A percentile compares a stretch with the other conserved stretches of the same genome.
Conservation (phyloP, 2,329 filamentous ascomycete genomes). For the Trichoderma koningiopsis region DNA sequence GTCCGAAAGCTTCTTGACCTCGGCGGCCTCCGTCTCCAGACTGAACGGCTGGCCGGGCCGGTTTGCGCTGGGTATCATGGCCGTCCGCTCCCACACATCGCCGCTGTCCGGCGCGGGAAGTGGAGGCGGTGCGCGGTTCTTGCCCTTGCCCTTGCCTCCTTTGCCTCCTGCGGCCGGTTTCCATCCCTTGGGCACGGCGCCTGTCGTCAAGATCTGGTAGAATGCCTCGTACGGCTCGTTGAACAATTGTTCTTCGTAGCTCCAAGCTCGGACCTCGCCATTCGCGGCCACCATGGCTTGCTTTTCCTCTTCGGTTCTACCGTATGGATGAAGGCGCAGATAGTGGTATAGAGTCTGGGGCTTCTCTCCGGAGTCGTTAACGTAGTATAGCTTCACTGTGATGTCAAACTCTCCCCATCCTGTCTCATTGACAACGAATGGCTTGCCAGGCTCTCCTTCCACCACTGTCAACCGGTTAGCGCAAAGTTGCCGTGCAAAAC, state of each 20-base stretch:
- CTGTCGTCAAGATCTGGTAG: constrained; percentile 80
- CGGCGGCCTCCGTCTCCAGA: constrained; percentile 66
- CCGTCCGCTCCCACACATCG: constrained; percentile 66
- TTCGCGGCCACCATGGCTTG: constrained; percentile 59
- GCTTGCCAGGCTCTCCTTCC: constrained; percentile 66
- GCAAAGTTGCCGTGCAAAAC: neutral
- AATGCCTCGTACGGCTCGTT: constrained; percentile 95
- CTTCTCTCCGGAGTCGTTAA: constrained; percentile 85
- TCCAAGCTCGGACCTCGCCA: constrained; percentile 73
- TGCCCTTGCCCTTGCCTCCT: constrained; percentile 58
- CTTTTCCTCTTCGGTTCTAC: constrained; percentile 74
- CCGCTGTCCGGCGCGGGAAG: constrained; percentile 45
- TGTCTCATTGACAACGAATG: constrained; percentile 87
- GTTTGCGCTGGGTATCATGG: constrained; percentile 71
- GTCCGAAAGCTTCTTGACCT: constrained; percentile 62
- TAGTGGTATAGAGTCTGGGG: constrained; percentile 95
- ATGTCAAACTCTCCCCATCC: constrained; percentile 99
- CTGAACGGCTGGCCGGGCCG: constrained; percentile 73
- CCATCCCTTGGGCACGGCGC: constrained; percentile 58
- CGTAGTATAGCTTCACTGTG: constrained; percentile 91
- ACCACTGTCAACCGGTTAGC: constrained; percentile 51
- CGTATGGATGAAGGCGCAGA: constrained; percentile 87
- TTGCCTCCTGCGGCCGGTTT: constrained; percentile 48
- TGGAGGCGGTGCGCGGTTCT: constrained; percentile 45
- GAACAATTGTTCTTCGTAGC: constrained; percentile 93